These are phyloP conservation scores for Crucibulum laeve DNA, from an alignment of 768 basidiomycete genomes.

Conservation along the genomic window DNA sequence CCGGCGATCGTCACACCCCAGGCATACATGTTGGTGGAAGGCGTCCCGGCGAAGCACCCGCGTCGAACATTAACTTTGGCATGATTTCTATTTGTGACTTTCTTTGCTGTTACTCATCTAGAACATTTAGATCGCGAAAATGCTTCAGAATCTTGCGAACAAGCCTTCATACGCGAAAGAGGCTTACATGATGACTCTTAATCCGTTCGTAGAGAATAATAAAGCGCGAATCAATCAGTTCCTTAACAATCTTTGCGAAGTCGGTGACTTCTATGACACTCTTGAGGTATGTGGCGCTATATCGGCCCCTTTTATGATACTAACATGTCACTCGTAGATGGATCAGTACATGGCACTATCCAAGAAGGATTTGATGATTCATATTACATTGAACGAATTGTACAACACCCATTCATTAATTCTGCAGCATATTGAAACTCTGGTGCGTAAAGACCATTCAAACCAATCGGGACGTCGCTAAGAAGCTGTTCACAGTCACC, in stretches of 20 bases:
- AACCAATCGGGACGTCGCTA: background rate
- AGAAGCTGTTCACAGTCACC: constrained; percentile 58
- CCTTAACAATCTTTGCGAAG: constrained; percentile 94
- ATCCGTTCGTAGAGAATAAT: constrained; percentile 98
- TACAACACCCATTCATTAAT: constrained; percentile 98
- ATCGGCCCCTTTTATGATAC: background rate
- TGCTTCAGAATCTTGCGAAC: constrained; percentile 98
- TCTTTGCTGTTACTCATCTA: background rate
- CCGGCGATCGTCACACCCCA: constrained; percentile 99
- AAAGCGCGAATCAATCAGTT: constrained; percentile 97
- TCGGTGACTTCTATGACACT: constrained; percentile 98
- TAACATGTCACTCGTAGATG: constrained; percentile 55
- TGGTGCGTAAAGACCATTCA: constrained; percentile 50
- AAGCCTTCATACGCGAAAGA: constrained; percentile 98
- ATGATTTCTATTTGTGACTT: background rate
- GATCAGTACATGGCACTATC: constrained; percentile 99
- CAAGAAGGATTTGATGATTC: constrained; percentile 97
- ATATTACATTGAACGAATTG: constrained; percentile 97
- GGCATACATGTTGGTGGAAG: constrained; percentile 99
- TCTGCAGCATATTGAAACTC: constrained; percentile 88
- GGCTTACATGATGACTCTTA: constrained; percentile 96
- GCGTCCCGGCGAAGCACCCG: constrained; percentile 96
- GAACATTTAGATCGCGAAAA: constrained; percentile 84
- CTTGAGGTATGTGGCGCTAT: constrained; percentile 65
- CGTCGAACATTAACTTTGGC: constrained; percentile 90